These are phyloP conservation scores for Grifola frondosa DNA, from an alignment of 1,284 basidiomycete species.

Conservation along the genomic window DNA sequence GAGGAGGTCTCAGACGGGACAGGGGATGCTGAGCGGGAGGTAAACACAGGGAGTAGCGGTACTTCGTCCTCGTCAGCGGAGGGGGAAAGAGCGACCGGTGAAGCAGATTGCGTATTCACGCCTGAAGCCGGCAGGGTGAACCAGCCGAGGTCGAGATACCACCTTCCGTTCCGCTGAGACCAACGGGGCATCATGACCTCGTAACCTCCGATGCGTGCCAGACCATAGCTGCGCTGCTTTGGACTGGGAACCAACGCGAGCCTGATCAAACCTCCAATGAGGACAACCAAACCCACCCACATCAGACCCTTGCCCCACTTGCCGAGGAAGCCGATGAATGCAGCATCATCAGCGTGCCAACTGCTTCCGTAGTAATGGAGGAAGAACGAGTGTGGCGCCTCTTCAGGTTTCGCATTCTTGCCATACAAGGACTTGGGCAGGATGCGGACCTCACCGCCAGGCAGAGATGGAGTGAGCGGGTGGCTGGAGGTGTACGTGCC, in stretches of 20 bases:
- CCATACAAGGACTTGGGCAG: conserved; percentile 94
- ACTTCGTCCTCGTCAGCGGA: conserved; percentile 53
- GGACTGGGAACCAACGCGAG: conserved; percentile 48
- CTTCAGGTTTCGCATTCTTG: conserved; percentile 85
- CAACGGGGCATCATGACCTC: conserved; percentile 74
- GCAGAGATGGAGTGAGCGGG: conserved; percentile 50
- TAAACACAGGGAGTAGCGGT: conserved; percentile 63
- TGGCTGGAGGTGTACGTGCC: conserved; percentile 79
- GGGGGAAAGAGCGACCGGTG: conserved; percentile 39
- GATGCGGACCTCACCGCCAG: conserved; percentile 77
- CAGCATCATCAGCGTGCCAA: conserved; percentile 95
- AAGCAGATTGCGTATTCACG: conserved; percentile 49
- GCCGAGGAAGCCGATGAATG: conserved; percentile 88
- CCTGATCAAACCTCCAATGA: conserved; percentile 67
- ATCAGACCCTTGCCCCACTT: conserved; percentile 85
- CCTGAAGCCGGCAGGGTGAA: conserved; percentile 51
- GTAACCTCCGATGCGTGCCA: conserved; percentile 68
- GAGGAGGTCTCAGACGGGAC: conserved; percentile 47
- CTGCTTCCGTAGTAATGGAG: conserved; percentile 95
- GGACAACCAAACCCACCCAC: conserved; percentile 74
- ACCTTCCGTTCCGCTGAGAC: conserved; percentile 65
- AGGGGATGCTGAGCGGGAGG: conserved; percentile 56
- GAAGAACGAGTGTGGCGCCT: conserved; percentile 93
- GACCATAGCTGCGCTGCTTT: conserved; percentile 55
- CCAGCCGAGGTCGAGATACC: conserved; percentile 69